Percentiles rank a stretch among this genome's conserved stretches.
phyloP scores from a whole-genome alignment of 1,139 yeast genomes.

The Zygosaccharomyces pseudobailii region DNA sequence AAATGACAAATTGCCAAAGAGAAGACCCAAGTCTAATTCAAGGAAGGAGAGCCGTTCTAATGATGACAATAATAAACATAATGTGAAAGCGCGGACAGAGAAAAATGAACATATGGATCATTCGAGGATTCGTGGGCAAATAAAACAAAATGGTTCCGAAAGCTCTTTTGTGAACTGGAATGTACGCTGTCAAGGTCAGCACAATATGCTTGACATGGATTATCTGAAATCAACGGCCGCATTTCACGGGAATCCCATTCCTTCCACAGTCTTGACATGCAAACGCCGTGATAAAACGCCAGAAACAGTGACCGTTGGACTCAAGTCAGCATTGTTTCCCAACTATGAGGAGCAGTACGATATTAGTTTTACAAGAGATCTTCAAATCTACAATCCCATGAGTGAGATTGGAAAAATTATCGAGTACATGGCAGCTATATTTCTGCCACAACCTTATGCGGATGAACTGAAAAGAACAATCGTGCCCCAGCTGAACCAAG shows the following conservation, averaged over 20 bases:
- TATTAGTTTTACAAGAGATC: constrained; percentile 22
- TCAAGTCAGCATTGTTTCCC: constrained; percentile 31
- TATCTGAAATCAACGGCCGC: constrained; percentile 6
- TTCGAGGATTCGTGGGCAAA: constrained; percentile 1
- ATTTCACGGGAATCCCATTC: constrained; percentile 10
- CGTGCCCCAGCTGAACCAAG: constrained; percentile 42
- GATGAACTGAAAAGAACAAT: constrained; percentile 40
- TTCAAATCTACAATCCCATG: constrained; percentile 51
- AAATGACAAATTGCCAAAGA: background rate
- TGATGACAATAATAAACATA: background rate
- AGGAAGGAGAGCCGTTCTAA: background rate
- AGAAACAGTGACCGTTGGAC: constrained; percentile 13
- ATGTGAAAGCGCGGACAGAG: background rate
- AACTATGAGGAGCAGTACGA: constrained; percentile 31
- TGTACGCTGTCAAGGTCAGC: constrained; percentile 5
- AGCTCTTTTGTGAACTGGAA: constrained; percentile 6
- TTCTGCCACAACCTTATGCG: constrained; percentile 44
- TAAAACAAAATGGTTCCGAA: constrained; percentile 1
- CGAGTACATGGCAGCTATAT: constrained; percentile 43
- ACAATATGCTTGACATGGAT: constrained; percentile 22
- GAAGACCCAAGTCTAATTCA: background rate
- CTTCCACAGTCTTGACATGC: constrained; percentile 16
- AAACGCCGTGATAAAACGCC: constrained; percentile 16
- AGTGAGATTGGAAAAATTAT: constrained; percentile 63
- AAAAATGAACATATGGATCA: background rate